phyloP scores from a whole-genome alignment of 345 rosid genomes.

The Salix viminalis region DNA sequence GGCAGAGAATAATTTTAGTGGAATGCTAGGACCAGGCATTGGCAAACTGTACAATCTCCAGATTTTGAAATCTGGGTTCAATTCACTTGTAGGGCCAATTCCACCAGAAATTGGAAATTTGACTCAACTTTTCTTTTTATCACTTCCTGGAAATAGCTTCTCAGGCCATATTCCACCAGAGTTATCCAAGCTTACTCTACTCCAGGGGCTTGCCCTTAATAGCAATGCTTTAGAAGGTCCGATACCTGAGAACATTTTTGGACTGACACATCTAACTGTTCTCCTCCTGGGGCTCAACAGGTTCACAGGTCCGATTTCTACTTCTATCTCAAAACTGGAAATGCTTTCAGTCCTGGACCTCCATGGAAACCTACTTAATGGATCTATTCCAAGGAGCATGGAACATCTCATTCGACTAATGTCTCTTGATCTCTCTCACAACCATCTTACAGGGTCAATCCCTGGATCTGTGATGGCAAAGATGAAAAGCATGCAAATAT shows the following conservation, averaged over 20 bases:
- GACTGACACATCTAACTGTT: conserved; percentile 48
- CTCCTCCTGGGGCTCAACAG: conserved; percentile 53
- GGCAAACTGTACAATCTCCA: conserved; percentile 54
- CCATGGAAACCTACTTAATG: conserved; percentile 57
- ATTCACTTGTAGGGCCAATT: conserved; percentile 59
- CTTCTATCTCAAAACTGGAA: conserved; percentile 48
- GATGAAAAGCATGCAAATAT: conserved; percentile 49
- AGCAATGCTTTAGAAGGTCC: conserved; percentile 51
- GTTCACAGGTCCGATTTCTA: conserved; percentile 55
- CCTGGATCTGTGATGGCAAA: conserved; percentile 39
- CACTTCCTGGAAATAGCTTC: conserved; percentile 48
- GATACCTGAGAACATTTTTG: conserved; percentile 51
- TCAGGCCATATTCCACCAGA: conserved; percentile 58
- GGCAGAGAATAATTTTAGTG: conserved; percentile 50
- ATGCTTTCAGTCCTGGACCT: conserved; percentile 53
- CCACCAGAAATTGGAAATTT: conserved; percentile 67
- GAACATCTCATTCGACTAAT: conserved; percentile 38
- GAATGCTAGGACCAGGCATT: conserved; percentile 49
- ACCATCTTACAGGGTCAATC: conserved; percentile 58
- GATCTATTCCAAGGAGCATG: conserved; percentile 63
- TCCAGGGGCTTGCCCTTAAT: conserved; percentile 59
- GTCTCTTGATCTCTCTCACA: conserved; percentile 64
- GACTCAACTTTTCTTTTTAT: conserved; percentile 38
- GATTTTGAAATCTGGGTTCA: conserved; percentile 28
- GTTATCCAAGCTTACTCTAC: conserved; percentile 52